Evolutionary conservation across 169 alveolate species (phyloP), one percentile per base, ranked within the genome.

Genomic region (Plasmodium ovale): DNA sequence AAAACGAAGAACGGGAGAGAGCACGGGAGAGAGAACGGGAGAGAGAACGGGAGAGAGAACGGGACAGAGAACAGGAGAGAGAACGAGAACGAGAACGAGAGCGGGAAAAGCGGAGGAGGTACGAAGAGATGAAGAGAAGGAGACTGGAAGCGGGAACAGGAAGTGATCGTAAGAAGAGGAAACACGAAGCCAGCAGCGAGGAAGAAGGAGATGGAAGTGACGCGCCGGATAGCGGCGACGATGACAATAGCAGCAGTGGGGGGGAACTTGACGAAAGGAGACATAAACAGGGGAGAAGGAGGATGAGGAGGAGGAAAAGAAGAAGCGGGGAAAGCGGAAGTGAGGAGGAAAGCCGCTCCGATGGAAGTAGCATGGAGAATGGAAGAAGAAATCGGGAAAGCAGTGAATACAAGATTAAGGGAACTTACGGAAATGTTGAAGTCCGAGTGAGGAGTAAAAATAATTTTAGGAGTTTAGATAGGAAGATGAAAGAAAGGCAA

Each of bases 371-470:
- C n/a, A n/a, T 62, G 3, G 53, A 53, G 33, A 58, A 53, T 4
- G 6, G 27, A 54, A 7, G 10, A 64, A 33, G 33, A 42, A 60
- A 51, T 21, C n/a, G 88, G 10, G 58, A 62, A 12, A 77, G 77
- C 23, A 25, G 23, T 19, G 74, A 77, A 49, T 35, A 62, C 29
- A 77, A 67, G 62, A 27, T 77, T 39, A 60, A 33, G n/a, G 77
- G 69, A 12, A 0, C 73, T 12, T 67, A 62, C 62, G 44, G 42
- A 6, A 44, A 77, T 77, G 68, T 77, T 1, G 88, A 77, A 42
- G 54, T 77, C 21, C 69, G 88, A n/a, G 62, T 60, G 68, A 60
- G 47, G 49, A 67, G 74, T 35, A 62, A 68, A 25, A 31, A 77
- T 37, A 60, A 67, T 16, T 33, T 39, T 59, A 62, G 37, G 51